Evolutionary conservation across 805 yeast genomes (phyloP).

Genomic region (Pichia manshurica): DNA sequence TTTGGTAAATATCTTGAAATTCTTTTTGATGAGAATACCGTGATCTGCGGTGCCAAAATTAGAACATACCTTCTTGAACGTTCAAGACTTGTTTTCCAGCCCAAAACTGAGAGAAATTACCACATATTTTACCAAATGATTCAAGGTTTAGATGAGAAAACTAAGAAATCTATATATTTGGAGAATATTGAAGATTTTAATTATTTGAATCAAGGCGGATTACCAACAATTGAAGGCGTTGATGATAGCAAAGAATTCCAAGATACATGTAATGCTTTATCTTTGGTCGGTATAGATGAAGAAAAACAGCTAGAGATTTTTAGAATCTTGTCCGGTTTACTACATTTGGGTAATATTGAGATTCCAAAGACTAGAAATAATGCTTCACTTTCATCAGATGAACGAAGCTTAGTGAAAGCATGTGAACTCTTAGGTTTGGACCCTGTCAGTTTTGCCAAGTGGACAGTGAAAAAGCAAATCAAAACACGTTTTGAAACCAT

Average conservation of each 20-base stretch:
- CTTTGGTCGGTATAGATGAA: constrained; percentile 66
- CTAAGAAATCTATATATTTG: constrained; percentile 55
- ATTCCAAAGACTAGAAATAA: constrained; percentile 79
- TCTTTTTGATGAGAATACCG: constrained; percentile 64
- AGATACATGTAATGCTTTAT: constrained; percentile 70
- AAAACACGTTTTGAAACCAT: constrained; percentile 90
- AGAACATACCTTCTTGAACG: constrained; percentile 91
- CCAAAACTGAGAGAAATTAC: constrained; percentile 83
- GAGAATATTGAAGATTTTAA: constrained; percentile 61
- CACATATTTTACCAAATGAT: constrained; percentile 90
- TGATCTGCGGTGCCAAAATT: constrained; percentile 90
- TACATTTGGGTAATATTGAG: constrained; percentile 90
- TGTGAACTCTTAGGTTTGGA: constrained; percentile 81
- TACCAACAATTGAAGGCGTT: constrained; percentile 60
- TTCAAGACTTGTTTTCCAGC: constrained; percentile 91
- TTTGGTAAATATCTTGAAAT: constrained; percentile 96
- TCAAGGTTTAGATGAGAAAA: constrained; percentile 58
- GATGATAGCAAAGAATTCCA: constrained; percentile 78
- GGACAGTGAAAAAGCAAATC: constrained; percentile 91
- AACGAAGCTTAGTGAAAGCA: constrained; percentile 76
- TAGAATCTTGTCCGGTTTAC: constrained; percentile 75
- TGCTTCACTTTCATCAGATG: constrained; percentile 77
- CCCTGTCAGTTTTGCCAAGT: constrained; percentile 67
- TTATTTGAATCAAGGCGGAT: constrained; percentile 87
- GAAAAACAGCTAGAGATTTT: constrained; percentile 63